A percentile compares a stretch with the other conserved stretches of the same genome.
Evolutionary conservation across 2,329 filamentous ascomycete genomes (phyloP).

Genomic region (Myriosclerotinia duriaeana): DNA sequence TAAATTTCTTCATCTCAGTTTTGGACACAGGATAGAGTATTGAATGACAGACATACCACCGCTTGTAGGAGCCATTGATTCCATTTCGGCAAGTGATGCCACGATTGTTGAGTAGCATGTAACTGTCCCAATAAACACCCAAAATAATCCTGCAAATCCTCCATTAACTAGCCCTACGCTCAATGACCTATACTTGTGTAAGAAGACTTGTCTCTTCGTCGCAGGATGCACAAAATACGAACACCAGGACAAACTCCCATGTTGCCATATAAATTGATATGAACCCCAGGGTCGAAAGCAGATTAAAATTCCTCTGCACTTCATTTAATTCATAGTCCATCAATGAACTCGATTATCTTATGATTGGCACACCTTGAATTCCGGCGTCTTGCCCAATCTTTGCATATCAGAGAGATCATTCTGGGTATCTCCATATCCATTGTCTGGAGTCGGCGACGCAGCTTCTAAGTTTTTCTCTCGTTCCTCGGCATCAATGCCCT

Average conservation of each 20-base stretch:
- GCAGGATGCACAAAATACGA: slow-evolving; percentile 23
- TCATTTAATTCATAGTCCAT: not conserved
- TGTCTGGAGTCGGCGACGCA: slow-evolving; percentile 1
- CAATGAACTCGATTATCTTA: not conserved
- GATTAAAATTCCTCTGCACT: slow-evolving; percentile 44
- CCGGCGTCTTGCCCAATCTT: slow-evolving; percentile 39
- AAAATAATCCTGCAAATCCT: slow-evolving; percentile 43
- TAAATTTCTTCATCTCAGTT: slow-evolving; percentile 43
- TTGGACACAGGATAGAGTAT: not conserved
- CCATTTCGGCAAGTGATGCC: slow-evolving; percentile 37
- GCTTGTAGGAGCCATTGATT: slow-evolving; percentile 34
- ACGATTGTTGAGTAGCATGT: slow-evolving; percentile 38
- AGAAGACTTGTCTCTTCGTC: not conserved
- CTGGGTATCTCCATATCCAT: slow-evolving; percentile 34
- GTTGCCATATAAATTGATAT: slow-evolving; percentile 46
- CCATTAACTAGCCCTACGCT: slow-evolving; percentile 39
- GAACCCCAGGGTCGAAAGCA: slow-evolving; percentile 47
- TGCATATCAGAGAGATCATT: slow-evolving; percentile 42
- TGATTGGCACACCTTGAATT: slow-evolving; percentile 33
- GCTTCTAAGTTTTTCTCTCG: slow-evolving; percentile 25
- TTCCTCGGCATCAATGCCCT: slow-evolving; percentile 1
- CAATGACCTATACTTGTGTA: slow-evolving; percentile 28
- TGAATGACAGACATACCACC: slow-evolving; percentile 26
- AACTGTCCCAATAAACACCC: slow-evolving; percentile 43
- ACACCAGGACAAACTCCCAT: slow-evolving; percentile 46